Conservation (phyloP, 441 rosid genomes). For the Populus hybrid region DNA sequence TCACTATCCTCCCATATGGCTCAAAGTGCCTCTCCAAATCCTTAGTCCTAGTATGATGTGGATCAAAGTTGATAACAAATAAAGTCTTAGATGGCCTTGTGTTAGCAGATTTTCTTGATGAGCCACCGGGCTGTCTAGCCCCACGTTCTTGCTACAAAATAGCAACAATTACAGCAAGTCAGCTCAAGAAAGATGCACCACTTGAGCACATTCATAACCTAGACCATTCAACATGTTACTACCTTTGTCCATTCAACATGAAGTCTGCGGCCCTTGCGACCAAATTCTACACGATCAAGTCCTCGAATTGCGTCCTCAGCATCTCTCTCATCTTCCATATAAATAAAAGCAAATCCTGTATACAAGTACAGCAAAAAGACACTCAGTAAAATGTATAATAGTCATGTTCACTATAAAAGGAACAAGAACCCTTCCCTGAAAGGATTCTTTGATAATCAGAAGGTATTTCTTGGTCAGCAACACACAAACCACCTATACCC, state of each 20-base stretch:
- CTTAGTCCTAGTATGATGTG: constrained; percentile 66
- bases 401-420: background rate
- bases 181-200: background rate
- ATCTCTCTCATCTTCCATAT: constrained; percentile 98
- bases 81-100: constrained; percentile 81
- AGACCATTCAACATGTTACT: background rate
- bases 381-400: background rate
- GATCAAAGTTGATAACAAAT: constrained; percentile 95
- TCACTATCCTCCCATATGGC: constrained; percentile 77
- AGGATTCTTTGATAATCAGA: constrained; percentile 28
- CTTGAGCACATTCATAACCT: background rate
- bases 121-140: constrained; percentile 51
- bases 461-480: constrained; percentile 25
- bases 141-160: constrained; percentile 76
- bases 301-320: constrained; percentile 94
- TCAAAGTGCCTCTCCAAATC: constrained; percentile 96
- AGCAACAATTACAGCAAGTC: background rate
- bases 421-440: constrained; percentile 32
- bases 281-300: constrained; percentile 79
- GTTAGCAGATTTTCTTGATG: constrained; percentile 57
- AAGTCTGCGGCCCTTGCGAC: constrained; percentile 92
- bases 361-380: constrained; percentile 9
- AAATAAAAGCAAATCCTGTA: constrained; percentile 88
- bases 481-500: constrained; percentile 29
- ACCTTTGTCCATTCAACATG: constrained; percentile 99